Base-by-base conservation (phyloP, 2,329 filamentous ascomycete species). In the Aspergillus sp. region DNA sequence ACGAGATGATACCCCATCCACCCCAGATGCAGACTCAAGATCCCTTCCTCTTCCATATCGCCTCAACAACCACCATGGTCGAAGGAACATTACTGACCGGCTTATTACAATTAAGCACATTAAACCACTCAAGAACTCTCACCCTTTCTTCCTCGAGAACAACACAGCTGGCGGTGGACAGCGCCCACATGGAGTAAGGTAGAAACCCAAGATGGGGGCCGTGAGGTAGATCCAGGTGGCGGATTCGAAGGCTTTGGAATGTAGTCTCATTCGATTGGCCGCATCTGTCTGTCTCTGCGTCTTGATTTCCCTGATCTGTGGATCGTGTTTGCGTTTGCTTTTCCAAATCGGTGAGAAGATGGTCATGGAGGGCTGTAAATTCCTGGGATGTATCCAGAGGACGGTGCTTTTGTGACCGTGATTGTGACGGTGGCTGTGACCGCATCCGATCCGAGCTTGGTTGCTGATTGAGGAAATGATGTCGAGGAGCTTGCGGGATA, bases 221-320 rank as follows among this genome's bases (percentile, higher is more conserved):
- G 15, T 53, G 51, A 53, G 51, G 42, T 53, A 53, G 17, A 53
- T 47, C 42, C 30, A 53, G 42, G 51, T 38, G 17, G 51, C 51
- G 11, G 43, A 26, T 13, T 53, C 17, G 30, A 53, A 53, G 24
- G 51, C 51, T 17, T 26, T 45, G 6, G 26, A 34, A 15, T 20
- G 24, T 12, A 53, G 26, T 7, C 1, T 7, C 22, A 24, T 24
- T 24, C 5, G 22, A 24, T 7, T 24, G 22, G 22, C 22, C n/a
- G n/a, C n/a, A n/a, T n/a, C n/a, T n/a, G n/a, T n/a, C n/a, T 30
- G 26, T 30, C 1, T 30, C 7, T 30, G 26, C 8, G 22, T 7
- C 26, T 30, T 7, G 9, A 30, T 9, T 30, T 4, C 17, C 50
- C 32, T 38, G 8, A 53, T 44, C 7, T 52, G 13, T 13, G 30